Evolutionary conservation across 352 stramenopile species (phyloP).

Genomic region (Phytophthora sansomeana): DNA sequence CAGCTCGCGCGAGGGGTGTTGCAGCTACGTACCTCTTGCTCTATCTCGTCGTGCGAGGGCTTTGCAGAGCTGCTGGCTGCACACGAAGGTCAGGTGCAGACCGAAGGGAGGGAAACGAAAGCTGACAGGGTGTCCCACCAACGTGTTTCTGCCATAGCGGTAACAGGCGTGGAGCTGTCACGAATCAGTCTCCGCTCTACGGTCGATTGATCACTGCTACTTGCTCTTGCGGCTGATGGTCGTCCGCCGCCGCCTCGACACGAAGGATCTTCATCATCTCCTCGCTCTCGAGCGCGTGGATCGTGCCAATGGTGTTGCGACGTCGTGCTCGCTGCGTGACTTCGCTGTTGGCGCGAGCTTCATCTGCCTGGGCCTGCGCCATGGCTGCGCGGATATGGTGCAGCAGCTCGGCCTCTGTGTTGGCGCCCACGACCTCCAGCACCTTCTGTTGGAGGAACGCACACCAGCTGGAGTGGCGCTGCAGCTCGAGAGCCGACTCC

Average conservation of each 20-base stretch:
- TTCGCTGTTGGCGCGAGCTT: slow-evolving; percentile 20
- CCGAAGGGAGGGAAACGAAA: background rate
- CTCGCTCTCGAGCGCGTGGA: slow-evolving; percentile 67
- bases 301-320: slow-evolving; percentile 56
- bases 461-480: slow-evolving; percentile 63
- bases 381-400: slow-evolving; percentile 48
- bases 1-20: slow-evolving; percentile 19
- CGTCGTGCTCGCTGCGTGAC: slow-evolving; percentile 16
- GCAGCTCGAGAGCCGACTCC: slow-evolving; percentile 51
- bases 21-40: slow-evolving; percentile 24
- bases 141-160: slow-evolving; percentile 22
- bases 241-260: slow-evolving; percentile 7
- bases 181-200: background rate
- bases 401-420: slow-evolving; percentile 48
- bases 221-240: slow-evolving; percentile 27
- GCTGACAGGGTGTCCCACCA: background rate
- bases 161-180: background rate
- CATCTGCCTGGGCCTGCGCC: slow-evolving; percentile 23
- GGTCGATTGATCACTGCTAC: background rate
- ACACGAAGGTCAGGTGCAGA: no score
- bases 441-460: slow-evolving; percentile 62
- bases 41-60: slow-evolving; percentile 22
- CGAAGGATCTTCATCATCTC: slow-evolving; percentile 57
- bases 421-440: slow-evolving; percentile 46
- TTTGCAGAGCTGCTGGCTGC: no score